Evolutionary conservation across 78 protist species (phyloP).

Genomic region (Dictyostelium purpureum): DNA sequence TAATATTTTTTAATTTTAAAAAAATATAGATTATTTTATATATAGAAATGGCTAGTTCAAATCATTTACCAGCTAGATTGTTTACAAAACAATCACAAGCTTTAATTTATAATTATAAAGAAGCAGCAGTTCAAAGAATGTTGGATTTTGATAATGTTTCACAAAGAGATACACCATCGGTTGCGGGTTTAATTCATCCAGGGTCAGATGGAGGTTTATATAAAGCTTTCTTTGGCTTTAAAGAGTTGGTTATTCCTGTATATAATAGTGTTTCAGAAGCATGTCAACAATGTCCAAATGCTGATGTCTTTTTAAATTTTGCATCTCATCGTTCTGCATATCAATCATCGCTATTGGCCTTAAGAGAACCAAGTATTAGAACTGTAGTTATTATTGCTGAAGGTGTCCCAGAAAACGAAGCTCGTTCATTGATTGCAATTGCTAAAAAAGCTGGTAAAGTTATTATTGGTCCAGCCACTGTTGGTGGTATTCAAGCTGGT

Average conservation of each 20-base stretch:
- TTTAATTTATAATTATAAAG: conserved; percentile 70
- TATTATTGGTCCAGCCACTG: conserved; percentile 98
- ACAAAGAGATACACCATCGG: conserved; percentile 90
- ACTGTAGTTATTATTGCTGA: conserved; percentile 92
- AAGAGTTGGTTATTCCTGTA: conserved; percentile 91
- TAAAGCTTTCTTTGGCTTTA: conserved; percentile 93
- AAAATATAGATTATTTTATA: background rate
- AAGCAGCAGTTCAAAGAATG: conserved; percentile 88
- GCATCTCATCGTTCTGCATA: conserved; percentile 93
- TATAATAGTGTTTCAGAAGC: conserved; percentile 84
- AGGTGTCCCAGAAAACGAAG: conserved; percentile 95
- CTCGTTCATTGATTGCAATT: conserved; percentile 72
- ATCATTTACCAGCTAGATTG: conserved; percentile 47
- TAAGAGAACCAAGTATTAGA: conserved; percentile 80
- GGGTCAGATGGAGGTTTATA: conserved; percentile 84
- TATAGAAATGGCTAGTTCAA: background rate
- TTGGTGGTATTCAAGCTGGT: conserved; percentile 96
- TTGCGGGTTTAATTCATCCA: conserved; percentile 92
- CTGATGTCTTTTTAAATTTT: conserved; percentile 93
- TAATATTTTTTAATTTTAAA: background rate
- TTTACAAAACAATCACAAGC: conserved; percentile 76
- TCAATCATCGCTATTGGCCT: conserved; percentile 84
- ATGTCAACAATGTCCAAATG: conserved; percentile 76
- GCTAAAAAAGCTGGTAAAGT: conserved; percentile 73
- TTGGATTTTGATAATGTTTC: conserved; percentile 96